phyloP scores from a whole-genome alignment of 2,329 filamentous ascomycete genomes.

The Phyllosticta citrichinensis region DNA sequence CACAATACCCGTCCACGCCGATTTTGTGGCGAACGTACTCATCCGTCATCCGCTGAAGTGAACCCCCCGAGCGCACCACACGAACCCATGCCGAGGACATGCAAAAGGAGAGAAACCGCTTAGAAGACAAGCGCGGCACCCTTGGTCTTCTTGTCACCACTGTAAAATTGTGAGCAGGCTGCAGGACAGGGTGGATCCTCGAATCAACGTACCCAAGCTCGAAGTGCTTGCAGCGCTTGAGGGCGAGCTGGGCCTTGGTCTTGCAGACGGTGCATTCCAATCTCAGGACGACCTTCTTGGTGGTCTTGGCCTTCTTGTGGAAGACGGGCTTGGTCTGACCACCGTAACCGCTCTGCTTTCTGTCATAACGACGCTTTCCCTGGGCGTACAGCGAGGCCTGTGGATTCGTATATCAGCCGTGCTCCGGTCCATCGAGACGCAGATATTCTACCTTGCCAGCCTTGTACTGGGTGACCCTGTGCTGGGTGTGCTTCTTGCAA shows the following conservation, averaged over 20 bases:
- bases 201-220: conserved; percentile 75
- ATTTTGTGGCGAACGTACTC: conserved; percentile 3
- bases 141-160: conserved; percentile 99
- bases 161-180: conserved; percentile 29
- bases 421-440: neutral
- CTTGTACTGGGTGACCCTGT: conserved; percentile 96
- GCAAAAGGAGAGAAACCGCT: conserved; percentile 43
- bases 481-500: conserved; percentile 67
- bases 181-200: neutral
- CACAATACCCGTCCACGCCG: neutral
- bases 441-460: conserved; percentile 64
- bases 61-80: conserved; percentile 10
- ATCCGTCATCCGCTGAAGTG: conserved; percentile 10
- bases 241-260: conserved; percentile 91
- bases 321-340: conserved; percentile 99
- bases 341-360: conserved; percentile 99
- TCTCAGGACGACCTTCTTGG: conserved; percentile 99
- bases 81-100: conserved; percentile 23
- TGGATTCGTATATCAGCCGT: conserved; percentile 12
- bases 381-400: conserved; percentile 88
- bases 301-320: conserved; percentile 99
- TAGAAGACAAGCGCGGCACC: conserved; percentile 99
- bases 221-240: conserved; percentile 99
- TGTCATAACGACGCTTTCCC: conserved; percentile 92
- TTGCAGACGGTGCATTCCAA: conserved; percentile 97